phyloP scores from a whole-genome alignment of 2,329 filamentous ascomycete genomes.

The Colletotrichum tabaci region DNA sequence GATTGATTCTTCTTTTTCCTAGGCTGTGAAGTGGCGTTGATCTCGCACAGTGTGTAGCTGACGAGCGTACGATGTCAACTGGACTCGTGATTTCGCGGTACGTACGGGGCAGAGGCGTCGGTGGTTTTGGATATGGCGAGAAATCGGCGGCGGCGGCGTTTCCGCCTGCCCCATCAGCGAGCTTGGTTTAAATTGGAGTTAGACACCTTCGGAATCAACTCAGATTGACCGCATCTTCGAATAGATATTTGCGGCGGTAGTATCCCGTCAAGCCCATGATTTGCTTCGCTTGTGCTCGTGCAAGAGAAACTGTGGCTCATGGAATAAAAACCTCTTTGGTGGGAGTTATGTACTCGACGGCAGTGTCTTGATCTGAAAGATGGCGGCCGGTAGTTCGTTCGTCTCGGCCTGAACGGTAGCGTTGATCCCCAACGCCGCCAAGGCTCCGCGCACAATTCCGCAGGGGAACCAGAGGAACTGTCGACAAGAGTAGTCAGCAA shows the following conservation, averaged over 20 bases:
- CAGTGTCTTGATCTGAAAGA: constrained; percentile 95
- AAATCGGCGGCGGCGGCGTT: neutral
- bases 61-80: constrained; percentile 17
- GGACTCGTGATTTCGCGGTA: constrained; percentile 26
- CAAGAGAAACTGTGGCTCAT: neutral
- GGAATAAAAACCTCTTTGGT: neutral
- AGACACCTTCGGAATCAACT: constrained; percentile 25
- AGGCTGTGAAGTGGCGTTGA: constrained; percentile 48
- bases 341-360: constrained; percentile 71
- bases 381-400: constrained; percentile 86
- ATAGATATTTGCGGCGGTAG: neutral
- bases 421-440: constrained; percentile 91
- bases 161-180: constrained; percentile 15
- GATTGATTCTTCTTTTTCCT: constrained; percentile 47
- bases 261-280: neutral
- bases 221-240: constrained; percentile 10
- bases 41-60: constrained; percentile 30
- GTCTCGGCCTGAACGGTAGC: constrained; percentile 94
- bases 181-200: constrained; percentile 29
- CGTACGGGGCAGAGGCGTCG: constrained; percentile 22
- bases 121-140: constrained; percentile 24
- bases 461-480: constrained; percentile 97
- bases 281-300: neutral
- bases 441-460: constrained; percentile 90
- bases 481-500: constrained; percentile 7